phyloP scores from a whole-genome alignment of 306 rosid species.

The Begonia peltatifolia region DNA sequence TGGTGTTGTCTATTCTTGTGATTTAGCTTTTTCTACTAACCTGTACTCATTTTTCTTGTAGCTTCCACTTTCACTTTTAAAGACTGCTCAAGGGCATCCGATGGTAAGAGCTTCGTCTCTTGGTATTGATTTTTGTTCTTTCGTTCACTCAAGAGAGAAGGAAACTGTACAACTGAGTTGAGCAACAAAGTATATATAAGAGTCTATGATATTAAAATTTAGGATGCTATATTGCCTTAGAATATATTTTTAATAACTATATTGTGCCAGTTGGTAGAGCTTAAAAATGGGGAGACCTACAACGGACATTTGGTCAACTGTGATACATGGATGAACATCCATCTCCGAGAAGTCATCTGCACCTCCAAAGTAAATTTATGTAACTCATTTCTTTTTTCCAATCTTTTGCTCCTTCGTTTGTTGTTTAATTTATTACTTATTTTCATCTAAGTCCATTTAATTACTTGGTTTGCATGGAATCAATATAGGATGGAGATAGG shows the following conservation, averaged over 20 bases:
- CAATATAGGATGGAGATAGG: conserved; percentile 49
- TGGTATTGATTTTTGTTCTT: background rate
- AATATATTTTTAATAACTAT: background rate
- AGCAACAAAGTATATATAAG: background rate
- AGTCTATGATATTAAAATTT: background rate
- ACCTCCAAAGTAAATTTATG: conserved; percentile 61
- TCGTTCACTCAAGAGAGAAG: background rate
- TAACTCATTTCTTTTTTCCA: background rate
- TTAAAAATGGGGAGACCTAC: conserved; percentile 97
- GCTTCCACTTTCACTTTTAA: conserved; percentile 78
- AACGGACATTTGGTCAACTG: conserved; percentile 97
- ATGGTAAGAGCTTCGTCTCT: conserved; percentile 6
- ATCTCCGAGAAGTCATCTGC: conserved; percentile 95
- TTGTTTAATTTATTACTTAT: background rate
- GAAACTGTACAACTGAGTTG: background rate
- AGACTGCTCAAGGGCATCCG: conserved; percentile 18
- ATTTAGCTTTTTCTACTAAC: too few relatives aligned
- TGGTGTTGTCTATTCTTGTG: too few relatives aligned
- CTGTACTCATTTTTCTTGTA: conserved; percentile 12
- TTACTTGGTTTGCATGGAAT: background rate
- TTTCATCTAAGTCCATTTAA: background rate
- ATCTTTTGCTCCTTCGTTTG: background rate
- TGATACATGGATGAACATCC: conserved; percentile 99
- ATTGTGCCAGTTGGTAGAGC: conserved; percentile 72
- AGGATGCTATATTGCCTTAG: background rate